Evolutionary conservation across 164 flowering plant genomes (phyloP), one percentile per base, ranked within the genome.

Genomic region (Pachysandra terminalis): DNA sequence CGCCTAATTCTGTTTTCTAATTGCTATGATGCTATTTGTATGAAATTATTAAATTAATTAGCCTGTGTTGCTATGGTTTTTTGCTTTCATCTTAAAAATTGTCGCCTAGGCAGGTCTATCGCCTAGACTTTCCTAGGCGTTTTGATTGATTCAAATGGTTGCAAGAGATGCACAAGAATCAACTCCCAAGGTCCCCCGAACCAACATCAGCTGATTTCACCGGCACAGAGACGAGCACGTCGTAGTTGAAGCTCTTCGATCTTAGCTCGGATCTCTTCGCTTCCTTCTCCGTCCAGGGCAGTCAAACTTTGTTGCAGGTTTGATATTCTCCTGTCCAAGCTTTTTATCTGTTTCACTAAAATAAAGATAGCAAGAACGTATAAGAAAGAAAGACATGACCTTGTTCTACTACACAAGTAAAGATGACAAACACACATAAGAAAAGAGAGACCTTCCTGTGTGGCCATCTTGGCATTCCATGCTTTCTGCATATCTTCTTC

Each of bases 391-490:
- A 45, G 15, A 5, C 1, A 5, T 10, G 7, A 3, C 37, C 56
- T 0, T 16, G n/a, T 45, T 56, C 17, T n/a, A n/a, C n/a, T n/a
- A n/a, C n/a, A n/a, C 21, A 69, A 17, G 3, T 15, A 56, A 15
- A 9, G 5, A 5, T 17, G 16, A 16, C 13, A 13, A 63, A 24
- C 15, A 19, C 17, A 19, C 21, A 25, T 6, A 28, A 35, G 56
- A 45, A n/a, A 41, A 32, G 45, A 54, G 48, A 28, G 35, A 86
- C 92, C 90, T 84, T 86, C 68, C 93, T 73, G 41, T 82, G 62
- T 17, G 93, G 93, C 93, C 93, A 88, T 49, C 93, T 71, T 9
- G 4, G 0, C 49, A 84, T 22, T 13, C 78, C 78, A 61, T 60
- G 5, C 53, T 64, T 69, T 7, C 87, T 75, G 68, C 88, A 83